These are phyloP conservation scores for Coelastrella sp. DNA, from an alignment of 139 green algal genomes.

Conservation along the genomic window DNA sequence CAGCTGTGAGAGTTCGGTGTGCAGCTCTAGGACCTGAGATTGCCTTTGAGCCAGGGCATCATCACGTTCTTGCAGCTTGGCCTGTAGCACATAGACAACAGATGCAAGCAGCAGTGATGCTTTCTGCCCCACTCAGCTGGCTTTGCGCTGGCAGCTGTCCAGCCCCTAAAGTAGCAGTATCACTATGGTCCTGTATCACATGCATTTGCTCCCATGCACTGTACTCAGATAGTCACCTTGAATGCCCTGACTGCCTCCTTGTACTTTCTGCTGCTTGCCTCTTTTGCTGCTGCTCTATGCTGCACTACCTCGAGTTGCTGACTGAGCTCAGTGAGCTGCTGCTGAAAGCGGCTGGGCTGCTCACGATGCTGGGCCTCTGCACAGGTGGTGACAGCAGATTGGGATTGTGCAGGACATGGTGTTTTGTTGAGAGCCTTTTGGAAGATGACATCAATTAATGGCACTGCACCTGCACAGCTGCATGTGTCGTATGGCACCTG, in stretches of 20 bases:
- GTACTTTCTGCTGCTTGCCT: conserved; percentile 66
- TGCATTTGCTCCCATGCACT: background rate
- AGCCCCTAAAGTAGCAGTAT: background rate
- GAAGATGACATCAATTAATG: too few species aligned
- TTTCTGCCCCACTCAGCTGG: too few species aligned
- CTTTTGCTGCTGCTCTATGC: conserved; percentile 50
- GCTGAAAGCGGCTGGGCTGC: conserved; percentile 24
- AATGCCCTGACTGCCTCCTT: conserved; percentile 65
- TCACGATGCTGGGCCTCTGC: conserved; percentile 35
- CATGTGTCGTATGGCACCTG: background rate
- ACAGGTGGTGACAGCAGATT: background rate
- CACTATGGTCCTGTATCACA: background rate
- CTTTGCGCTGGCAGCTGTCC: background rate
- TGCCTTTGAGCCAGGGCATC: conserved; percentile 40
- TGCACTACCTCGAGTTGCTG: conserved; percentile 54
- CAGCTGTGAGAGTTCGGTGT: conserved; percentile 53
- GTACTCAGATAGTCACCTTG: conserved; percentile 47
- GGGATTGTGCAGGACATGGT: background rate
- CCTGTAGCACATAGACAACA: background rate
- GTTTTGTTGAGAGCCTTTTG: too few species aligned
- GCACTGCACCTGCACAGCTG: background rate
- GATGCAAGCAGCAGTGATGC: background rate
- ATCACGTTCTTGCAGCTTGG: conserved; percentile 50
- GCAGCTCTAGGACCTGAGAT: conserved; percentile 55
- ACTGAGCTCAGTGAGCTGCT: conserved; percentile 53